phyloP scores from a whole-genome alignment of 2,329 filamentous ascomycete species.

The Didymella sp. region DNA sequence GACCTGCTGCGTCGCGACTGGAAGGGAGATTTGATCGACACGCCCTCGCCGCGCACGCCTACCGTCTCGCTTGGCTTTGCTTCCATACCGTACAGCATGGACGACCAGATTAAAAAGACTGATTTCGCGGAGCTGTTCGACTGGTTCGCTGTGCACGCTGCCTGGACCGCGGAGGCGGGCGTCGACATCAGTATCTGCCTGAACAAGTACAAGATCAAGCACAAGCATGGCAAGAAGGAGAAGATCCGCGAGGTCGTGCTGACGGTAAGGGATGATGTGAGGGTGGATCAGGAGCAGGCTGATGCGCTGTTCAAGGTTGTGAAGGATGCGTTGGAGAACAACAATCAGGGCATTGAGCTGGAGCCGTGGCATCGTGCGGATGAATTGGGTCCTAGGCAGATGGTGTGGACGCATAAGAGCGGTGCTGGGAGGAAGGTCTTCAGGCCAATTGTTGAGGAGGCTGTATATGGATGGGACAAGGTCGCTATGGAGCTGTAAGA shows the following conservation, averaged over 20 bases:
- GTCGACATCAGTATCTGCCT: conserved; percentile 55
- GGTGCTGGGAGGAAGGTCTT: conserved; percentile 55
- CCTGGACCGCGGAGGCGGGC: conserved; percentile 56
- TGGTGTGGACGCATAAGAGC: conserved; percentile 55
- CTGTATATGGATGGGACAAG: conserved; percentile 52
- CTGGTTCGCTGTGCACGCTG: conserved; percentile 58
- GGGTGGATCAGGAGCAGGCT: conserved; percentile 55
- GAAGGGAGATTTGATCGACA: conserved; percentile 58
- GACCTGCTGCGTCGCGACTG: conserved; percentile 57
- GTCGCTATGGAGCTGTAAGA: conserved; percentile 11
- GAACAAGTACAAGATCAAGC: conserved; percentile 56
- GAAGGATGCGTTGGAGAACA: conserved; percentile 52
- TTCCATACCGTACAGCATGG: conserved; percentile 56
- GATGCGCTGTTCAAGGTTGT: conserved; percentile 53
- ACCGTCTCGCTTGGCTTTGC: conserved; percentile 57
- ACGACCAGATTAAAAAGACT: conserved; percentile 55
- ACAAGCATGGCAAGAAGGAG: conserved; percentile 52
- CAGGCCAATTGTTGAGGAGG: conserved; percentile 55
- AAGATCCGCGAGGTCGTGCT: conserved; percentile 58
- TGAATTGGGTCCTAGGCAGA: conserved; percentile 54
- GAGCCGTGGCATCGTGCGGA: conserved; percentile 54
- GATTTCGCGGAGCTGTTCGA: conserved; percentile 57
- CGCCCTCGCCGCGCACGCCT: conserved; percentile 55
- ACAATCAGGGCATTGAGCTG: conserved; percentile 47
- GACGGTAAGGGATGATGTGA: conserved; percentile 54